These are phyloP conservation scores for Candida sojae DNA, from an alignment of 1,139 yeast species.

Conservation along the genomic window DNA sequence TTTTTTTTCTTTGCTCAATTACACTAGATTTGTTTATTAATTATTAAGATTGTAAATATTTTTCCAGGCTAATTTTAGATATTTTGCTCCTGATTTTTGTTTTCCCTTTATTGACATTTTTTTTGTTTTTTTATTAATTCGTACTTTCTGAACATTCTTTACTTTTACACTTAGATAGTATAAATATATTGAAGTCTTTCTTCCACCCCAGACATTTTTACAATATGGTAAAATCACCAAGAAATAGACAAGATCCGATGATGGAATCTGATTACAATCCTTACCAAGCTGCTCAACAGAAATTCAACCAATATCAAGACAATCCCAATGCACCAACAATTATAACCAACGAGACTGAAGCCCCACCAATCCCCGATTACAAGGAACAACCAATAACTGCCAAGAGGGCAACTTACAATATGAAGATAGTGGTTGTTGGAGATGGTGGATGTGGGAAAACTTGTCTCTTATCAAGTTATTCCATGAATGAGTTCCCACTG, in stretches of 20 bases:
- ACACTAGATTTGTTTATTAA: background rate
- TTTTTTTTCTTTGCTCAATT: background rate
- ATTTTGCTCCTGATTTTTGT: background rate
- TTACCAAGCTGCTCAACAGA: slow-evolving; percentile 27
- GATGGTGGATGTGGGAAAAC: slow-evolving; percentile 97
- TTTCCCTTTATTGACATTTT: background rate
- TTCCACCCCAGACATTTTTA: background rate
- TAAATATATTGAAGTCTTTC: background rate
- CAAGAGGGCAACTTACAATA: slow-evolving; percentile 39
- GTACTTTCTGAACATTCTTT: background rate
- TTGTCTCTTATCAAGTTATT: slow-evolving; percentile 77
- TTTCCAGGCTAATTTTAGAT: background rate
- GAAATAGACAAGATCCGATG: slow-evolving; percentile 2
- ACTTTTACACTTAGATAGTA: background rate
- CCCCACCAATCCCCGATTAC: slow-evolving; percentile 32
- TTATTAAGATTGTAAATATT: background rate
- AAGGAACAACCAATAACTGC: slow-evolving; percentile 31
- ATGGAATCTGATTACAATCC: slow-evolving; percentile 21
- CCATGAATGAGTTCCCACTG: slow-evolving; percentile 75
- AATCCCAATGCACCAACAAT: slow-evolving; percentile 24
- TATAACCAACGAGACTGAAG: slow-evolving; percentile 41
- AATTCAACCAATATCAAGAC: slow-evolving; percentile 16
- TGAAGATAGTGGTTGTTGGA: slow-evolving; percentile 85
- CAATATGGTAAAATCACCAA: slow-evolving; percentile 8
- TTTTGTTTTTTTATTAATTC: background rate